Evolutionary conservation across 2,329 filamentous ascomycete genomes (phyloP).

Genomic region (Colletotrichum paranaense): DNA sequence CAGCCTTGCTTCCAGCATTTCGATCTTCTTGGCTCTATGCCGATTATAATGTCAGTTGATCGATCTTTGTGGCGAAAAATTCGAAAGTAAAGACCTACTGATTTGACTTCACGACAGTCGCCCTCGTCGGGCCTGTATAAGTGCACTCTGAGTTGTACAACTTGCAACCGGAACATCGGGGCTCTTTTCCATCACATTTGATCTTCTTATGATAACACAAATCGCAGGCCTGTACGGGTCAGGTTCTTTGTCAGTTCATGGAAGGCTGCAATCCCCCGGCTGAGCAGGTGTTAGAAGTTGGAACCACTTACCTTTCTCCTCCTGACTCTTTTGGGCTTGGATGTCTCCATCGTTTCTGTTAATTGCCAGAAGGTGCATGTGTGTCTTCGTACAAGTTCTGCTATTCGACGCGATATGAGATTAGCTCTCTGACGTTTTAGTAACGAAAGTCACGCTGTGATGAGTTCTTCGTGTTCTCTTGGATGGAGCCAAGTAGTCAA

Average conservation of each 20-base stretch:
- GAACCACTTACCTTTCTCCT: slow-evolving; percentile 13
- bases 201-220: slow-evolving; percentile 32
- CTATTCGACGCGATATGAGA: background rate
- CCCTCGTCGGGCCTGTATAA: slow-evolving; percentile 20
- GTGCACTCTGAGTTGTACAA: slow-evolving; percentile 30
- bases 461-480: background rate
- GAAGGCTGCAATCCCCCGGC: no score
- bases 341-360: background rate
- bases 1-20: slow-evolving; percentile 12
- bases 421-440: no score
- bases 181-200: slow-evolving; percentile 27
- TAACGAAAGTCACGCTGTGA: no score
- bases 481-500: background rate
- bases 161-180: slow-evolving; percentile 27
- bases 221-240: slow-evolving; percentile 17
- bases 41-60: no score
- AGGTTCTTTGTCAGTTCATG: no score
- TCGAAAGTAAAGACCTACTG: background rate
- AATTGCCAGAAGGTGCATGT: background rate
- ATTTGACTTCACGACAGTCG: background rate
- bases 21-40: slow-evolving; percentile 13
- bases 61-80: no score
- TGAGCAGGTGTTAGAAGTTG: no score
- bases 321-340: slow-evolving; percentile 11
- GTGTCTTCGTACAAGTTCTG: background rate